Conservation (phyloP, 1,139 yeast genomes). For the Taiozyma onychis region DNA sequence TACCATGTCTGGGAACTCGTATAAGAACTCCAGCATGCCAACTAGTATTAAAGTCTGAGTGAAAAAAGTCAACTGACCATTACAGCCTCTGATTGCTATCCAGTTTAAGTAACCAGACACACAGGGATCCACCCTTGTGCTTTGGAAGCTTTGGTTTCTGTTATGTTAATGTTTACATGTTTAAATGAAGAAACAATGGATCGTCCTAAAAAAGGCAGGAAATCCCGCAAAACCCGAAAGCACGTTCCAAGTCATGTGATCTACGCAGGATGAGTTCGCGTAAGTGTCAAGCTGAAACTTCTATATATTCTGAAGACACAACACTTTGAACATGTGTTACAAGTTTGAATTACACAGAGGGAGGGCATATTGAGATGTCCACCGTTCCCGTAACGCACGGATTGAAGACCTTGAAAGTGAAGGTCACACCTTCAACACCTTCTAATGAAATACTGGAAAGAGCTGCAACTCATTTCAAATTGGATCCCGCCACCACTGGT, state of each 20-base stretch:
- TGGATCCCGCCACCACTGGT: slow-evolving; percentile 15
- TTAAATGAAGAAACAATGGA: no score
- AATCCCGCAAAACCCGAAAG: not conserved
- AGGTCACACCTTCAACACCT: slow-evolving; percentile 17
- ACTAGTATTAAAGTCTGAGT: no score
- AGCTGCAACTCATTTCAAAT: slow-evolving; percentile 15
- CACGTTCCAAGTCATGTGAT: not conserved
- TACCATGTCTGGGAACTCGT: no score
- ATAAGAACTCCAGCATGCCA: no score
- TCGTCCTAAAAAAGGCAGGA: not conserved
- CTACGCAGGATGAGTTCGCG: not conserved
- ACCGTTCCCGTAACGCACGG: slow-evolving; percentile 14
- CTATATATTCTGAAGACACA: no score
- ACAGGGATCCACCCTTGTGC: no score
- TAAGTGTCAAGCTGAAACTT: not conserved
- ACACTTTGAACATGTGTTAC: no score
- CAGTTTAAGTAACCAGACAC: no score
- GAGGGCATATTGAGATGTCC: slow-evolving; percentile 12
- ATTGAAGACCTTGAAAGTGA: slow-evolving; percentile 12
- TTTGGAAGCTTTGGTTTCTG: no score
- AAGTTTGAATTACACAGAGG: not conserved
- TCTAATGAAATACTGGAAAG: slow-evolving; percentile 14
- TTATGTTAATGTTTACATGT: no score
- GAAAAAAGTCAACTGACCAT: no score
- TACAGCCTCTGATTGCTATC: no score